phyloP scores from a whole-genome alignment of 768 basidiomycete species.

The Boletus edulis region DNA sequence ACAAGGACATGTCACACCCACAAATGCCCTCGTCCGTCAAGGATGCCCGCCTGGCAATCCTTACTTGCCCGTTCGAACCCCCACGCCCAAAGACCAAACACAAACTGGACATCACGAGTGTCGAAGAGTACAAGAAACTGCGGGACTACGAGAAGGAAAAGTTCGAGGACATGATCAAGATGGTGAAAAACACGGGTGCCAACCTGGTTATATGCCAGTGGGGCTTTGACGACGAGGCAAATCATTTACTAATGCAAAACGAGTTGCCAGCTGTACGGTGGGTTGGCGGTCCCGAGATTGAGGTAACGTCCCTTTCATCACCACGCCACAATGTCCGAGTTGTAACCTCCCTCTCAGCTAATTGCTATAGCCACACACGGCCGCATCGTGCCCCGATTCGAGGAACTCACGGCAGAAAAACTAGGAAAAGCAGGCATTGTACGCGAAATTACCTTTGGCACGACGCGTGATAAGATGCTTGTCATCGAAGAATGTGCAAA shows the following conservation, averaged over 20 bases:
- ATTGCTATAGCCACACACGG: conserved; percentile 99
- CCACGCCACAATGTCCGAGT: not conserved
- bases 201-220: conserved; percentile 99
- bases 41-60: conserved; percentile 92
- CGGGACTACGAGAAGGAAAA: conserved; percentile 95
- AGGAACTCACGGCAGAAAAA: conserved; percentile 89
- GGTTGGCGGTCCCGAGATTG: conserved; percentile 99
- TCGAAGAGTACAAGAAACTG: conserved; percentile 95
- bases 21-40: conserved; percentile 91
- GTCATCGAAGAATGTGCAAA: conserved; percentile 99
- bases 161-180: conserved; percentile 95
- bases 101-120: conserved; percentile 94
- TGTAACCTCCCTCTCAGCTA: conserved; percentile 46
- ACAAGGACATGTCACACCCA: conserved; percentile 99
- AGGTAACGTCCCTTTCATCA: conserved; percentile 47
- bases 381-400: conserved; percentile 96
- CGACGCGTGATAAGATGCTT: conserved; percentile 98
- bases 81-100: conserved; percentile 99
- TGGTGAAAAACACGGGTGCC: conserved; percentile 94
- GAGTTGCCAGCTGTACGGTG: conserved; percentile 96
- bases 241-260: conserved; percentile 97
- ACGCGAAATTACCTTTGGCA: conserved; percentile 93
- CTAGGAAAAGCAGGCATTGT: conserved; percentile 93
- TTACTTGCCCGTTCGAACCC: conserved; percentile 98
- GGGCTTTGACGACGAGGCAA: conserved; percentile 99